Evolutionary conservation across 2,329 filamentous ascomycete genomes (phyloP).

Genomic region (Penicillium vulpinum): DNA sequence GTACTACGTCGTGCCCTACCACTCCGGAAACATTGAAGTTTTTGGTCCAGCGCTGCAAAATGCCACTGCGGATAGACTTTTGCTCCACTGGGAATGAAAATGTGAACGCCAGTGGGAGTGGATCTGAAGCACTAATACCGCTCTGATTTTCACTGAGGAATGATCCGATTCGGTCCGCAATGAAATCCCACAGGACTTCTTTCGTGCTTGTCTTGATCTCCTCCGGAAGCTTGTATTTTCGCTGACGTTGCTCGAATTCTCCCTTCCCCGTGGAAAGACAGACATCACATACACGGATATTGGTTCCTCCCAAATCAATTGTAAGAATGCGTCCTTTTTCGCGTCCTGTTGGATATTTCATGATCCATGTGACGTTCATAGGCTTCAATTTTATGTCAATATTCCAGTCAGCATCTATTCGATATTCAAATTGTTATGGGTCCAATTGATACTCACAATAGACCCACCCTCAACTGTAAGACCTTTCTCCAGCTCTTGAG

Average conservation of each 20-base stretch:
- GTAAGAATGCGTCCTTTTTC: slow-evolving; percentile 80
- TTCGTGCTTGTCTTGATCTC: slow-evolving; percentile 75
- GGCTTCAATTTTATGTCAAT: slow-evolving; percentile 57
- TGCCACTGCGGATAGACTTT: slow-evolving; percentile 78
- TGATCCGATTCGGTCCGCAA: slow-evolving; percentile 76
- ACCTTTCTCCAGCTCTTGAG: slow-evolving; percentile 75
- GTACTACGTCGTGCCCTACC: slow-evolving; percentile 80
- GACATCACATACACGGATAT: slow-evolving; percentile 84
- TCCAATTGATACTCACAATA: slow-evolving; percentile 63
- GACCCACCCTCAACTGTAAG: slow-evolving; percentile 77
- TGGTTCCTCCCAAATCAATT: slow-evolving; percentile 88
- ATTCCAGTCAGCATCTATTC: neutral
- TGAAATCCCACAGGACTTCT: slow-evolving; percentile 83
- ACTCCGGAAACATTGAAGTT: slow-evolving; percentile 87
- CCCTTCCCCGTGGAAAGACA: slow-evolving; percentile 74
- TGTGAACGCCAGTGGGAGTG: slow-evolving; percentile 78
- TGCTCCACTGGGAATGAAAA: slow-evolving; percentile 89
- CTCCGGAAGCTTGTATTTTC: slow-evolving; percentile 82
- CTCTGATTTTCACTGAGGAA: slow-evolving; percentile 75
- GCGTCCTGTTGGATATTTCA: slow-evolving; percentile 71
- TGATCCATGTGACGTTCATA: slow-evolving; percentile 92
- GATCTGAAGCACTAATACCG: slow-evolving; percentile 40
- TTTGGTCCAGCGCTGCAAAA: slow-evolving; percentile 89
- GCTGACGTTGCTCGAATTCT: slow-evolving; percentile 81
- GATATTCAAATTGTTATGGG: neutral